phyloP scores from a whole-genome alignment of 2,329 filamentous ascomycete species.

The Didymella pinodella region DNA sequence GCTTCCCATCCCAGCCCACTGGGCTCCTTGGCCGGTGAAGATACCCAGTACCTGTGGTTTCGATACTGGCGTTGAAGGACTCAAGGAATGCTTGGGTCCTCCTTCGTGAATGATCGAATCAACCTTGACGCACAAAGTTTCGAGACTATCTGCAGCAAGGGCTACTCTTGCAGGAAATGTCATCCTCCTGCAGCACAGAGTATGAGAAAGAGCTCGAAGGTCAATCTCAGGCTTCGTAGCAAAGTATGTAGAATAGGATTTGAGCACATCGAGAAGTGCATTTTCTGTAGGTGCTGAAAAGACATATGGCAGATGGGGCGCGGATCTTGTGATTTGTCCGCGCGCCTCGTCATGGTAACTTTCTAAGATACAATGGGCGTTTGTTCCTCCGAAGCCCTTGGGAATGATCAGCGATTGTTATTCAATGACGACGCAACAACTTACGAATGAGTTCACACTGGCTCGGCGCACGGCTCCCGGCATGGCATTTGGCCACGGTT shows the following conservation, averaged over 20 bases:
- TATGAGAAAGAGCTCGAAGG: constrained; percentile 5
- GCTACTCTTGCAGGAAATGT: background rate
- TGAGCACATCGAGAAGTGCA: background rate
- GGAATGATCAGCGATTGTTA: background rate
- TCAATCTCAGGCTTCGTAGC: background rate
- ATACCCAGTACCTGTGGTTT: constrained; percentile 15
- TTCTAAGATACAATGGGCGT: constrained; percentile 37
- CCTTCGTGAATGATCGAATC: background rate
- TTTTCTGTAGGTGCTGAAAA: constrained; percentile 19
- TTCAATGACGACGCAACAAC: background rate
- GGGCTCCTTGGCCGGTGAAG: constrained; percentile 44
- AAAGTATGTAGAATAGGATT: background rate
- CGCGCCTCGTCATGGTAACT: background rate
- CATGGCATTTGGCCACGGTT: constrained; percentile 23
- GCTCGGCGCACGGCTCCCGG: constrained; percentile 18
- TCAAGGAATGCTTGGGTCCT: background rate
- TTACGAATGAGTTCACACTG: constrained; percentile 30
- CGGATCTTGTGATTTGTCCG: background rate
- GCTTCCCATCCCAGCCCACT: constrained; percentile 37
- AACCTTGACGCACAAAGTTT: background rate
- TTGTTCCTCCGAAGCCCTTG: constrained; percentile 35
- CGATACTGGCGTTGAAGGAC: background rate
- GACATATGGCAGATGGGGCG: background rate
- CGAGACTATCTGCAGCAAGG: background rate
- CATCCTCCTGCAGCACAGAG: constrained; percentile 7